phyloP scores from a whole-genome alignment of 805 yeast species.

The Yarrowia bubula region DNA sequence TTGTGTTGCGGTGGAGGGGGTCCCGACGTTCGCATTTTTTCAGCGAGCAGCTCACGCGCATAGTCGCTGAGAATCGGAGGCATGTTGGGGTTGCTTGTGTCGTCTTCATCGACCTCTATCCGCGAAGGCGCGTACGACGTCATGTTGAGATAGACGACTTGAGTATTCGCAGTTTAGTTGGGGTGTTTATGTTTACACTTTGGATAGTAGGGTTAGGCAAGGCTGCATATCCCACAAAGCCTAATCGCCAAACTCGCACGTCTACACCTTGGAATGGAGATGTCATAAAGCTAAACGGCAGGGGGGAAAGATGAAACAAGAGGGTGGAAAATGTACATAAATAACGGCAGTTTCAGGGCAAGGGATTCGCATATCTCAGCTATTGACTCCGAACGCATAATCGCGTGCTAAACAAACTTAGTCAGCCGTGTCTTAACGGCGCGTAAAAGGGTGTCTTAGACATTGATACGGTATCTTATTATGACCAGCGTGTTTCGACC shows the following conservation, averaged over 20 bases:
- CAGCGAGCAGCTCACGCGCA: constrained; percentile 51
- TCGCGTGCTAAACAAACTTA: neutral
- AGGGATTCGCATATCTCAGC: too few species aligned
- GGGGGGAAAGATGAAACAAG: neutral
- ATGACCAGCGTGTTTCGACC: too few species aligned
- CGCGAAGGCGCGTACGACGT: constrained; percentile 24
- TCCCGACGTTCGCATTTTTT: constrained; percentile 23
- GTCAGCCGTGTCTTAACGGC: neutral
- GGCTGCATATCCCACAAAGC: neutral
- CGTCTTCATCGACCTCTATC: constrained; percentile 41
- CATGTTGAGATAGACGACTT: neutral
- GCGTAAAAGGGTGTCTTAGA: too few species aligned
- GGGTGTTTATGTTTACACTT: constrained; percentile 8
- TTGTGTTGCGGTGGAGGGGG: neutral
- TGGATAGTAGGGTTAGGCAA: constrained; percentile 1
- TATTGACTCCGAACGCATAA: too few species aligned
- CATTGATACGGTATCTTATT: too few species aligned
- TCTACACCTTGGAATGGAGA: constrained; percentile 18
- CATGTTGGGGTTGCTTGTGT: constrained; percentile 47
- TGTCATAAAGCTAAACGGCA: neutral
- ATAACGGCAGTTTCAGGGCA: too few species aligned
- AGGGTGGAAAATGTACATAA: too few species aligned
- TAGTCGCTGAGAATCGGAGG: constrained; percentile 63
- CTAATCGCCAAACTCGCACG: constrained; percentile 7
- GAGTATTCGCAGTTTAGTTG: neutral